These are phyloP conservation scores for Neckera pumila DNA, from an alignment of 225 moss, liverwort and hornwort genomes.

Conservation along the genomic window DNA sequence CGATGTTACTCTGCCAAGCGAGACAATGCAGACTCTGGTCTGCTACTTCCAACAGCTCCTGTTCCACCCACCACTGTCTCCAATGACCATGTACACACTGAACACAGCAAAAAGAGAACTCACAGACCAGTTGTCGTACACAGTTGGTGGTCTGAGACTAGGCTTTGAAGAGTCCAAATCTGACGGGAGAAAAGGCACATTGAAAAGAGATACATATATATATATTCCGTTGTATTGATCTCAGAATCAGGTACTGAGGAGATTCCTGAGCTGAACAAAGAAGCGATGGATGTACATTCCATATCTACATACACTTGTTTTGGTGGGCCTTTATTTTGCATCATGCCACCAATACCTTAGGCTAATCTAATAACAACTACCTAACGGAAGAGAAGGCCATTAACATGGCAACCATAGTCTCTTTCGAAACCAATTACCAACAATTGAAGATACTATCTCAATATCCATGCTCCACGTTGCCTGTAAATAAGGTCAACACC, in stretches of 20 bases:
- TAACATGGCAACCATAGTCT: constrained; percentile 1
- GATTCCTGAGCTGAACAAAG: constrained; percentile 13
- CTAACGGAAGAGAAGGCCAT: not conserved
- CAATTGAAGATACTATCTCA: constrained; percentile 11
- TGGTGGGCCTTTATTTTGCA: constrained; percentile 6
- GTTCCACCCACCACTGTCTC: constrained; percentile 30
- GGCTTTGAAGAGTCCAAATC: not conserved
- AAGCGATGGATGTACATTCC: constrained; percentile 1
- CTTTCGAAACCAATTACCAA: constrained; percentile 12
- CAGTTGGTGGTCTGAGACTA: not conserved
- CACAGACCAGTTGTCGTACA: not conserved
- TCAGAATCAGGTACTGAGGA: constrained; percentile 6
- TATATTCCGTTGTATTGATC: constrained; percentile 13
- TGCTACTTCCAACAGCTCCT: constrained; percentile 39
- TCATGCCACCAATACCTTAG: constrained; percentile 7
- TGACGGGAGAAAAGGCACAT: not conserved
- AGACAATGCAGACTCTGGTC: constrained; percentile 28
- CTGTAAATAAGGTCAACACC: constrained; percentile 3
- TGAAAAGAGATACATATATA: not conserved
- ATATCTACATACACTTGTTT: constrained; percentile 10
- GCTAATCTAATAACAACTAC: not conserved
- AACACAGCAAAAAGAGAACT: not conserved
- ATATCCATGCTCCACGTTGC: not conserved
- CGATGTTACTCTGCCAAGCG: constrained; percentile 17
- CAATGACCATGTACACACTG: constrained; percentile 21